Conservation (phyloP, 2,329 filamentous ascomycete genomes). For the Penicillium sp. region DNA sequence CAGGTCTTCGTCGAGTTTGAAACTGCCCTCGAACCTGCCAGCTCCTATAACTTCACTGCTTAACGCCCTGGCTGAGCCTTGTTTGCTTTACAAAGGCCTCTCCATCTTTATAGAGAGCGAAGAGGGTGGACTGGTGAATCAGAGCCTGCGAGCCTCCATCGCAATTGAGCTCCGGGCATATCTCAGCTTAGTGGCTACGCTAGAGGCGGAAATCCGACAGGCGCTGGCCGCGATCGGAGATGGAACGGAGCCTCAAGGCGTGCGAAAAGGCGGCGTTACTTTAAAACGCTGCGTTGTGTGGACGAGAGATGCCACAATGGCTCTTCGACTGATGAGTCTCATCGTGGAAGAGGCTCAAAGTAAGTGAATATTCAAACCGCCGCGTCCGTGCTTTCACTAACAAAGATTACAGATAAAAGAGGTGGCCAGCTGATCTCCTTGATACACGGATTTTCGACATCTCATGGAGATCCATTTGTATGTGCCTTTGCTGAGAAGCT, state of each 20-base stretch:
- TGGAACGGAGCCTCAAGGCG: slow-evolving; percentile 63
- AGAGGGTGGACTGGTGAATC: slow-evolving; percentile 81
- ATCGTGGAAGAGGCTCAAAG: slow-evolving; percentile 89
- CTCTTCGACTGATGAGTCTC: slow-evolving; percentile 85
- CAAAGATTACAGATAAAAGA: slow-evolving; percentile 56
- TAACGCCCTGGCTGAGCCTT: slow-evolving; percentile 88
- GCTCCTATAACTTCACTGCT: slow-evolving; percentile 83
- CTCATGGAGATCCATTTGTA: slow-evolving; percentile 93
- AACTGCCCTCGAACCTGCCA: slow-evolving; percentile 76
- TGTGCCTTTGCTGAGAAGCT: slow-evolving; percentile 89
- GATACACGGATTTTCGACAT: slow-evolving; percentile 90
- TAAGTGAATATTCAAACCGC: slow-evolving; percentile 37
- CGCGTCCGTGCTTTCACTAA: slow-evolving; percentile 10
- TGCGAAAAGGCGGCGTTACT: slow-evolving; percentile 87
- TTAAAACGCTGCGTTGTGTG: slow-evolving; percentile 94
- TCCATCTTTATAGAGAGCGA: slow-evolving; percentile 79
- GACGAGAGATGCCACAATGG: slow-evolving; percentile 97
- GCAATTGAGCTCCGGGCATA: slow-evolving; percentile 84
- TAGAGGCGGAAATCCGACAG: slow-evolving; percentile 88
- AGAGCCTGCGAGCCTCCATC: slow-evolving; percentile 88
- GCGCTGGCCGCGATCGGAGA: slow-evolving; percentile 70
- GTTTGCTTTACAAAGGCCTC: slow-evolving; percentile 82
- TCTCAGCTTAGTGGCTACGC: slow-evolving; percentile 82
- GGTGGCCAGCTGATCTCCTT: slow-evolving; percentile 91
- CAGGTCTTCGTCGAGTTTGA: slow-evolving; percentile 66